These are phyloP conservation scores for Epichloe typhina DNA, from an alignment of 2,329 filamentous ascomycete species.

Conservation along the genomic window DNA sequence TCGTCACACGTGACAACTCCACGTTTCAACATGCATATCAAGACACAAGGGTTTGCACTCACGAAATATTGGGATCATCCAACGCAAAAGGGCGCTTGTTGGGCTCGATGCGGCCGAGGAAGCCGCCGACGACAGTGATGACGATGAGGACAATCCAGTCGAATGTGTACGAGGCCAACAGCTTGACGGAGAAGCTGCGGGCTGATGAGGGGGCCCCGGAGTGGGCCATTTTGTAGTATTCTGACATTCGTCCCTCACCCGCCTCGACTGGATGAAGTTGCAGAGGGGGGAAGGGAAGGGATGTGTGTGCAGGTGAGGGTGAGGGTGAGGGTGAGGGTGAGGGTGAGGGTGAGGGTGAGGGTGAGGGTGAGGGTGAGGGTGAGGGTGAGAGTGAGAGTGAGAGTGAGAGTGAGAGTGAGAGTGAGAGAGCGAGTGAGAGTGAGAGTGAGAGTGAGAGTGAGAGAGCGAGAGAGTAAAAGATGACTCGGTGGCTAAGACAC, in stretches of 20 bases:
- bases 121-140: constrained; percentile 43
- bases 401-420: no score
- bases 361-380: no score
- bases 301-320: no score
- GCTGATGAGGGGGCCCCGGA: constrained; percentile 10
- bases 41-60: constrained; percentile 13
- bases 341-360: no score
- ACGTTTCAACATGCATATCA: background rate
- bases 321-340: no score
- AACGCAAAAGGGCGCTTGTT: constrained; percentile 61
- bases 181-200: constrained; percentile 17
- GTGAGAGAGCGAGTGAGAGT: no score
- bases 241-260: constrained; percentile 11
- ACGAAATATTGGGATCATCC: constrained; percentile 61
- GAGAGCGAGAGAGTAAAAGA: no score
- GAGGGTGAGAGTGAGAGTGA: no score
- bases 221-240: constrained; percentile 17
- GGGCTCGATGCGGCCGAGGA: constrained; percentile 47
- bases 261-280: background rate
- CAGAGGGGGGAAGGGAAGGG: background rate
- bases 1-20: no score
- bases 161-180: constrained; percentile 53
- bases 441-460: no score
- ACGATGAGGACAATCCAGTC: constrained; percentile 60
- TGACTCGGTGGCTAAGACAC: no score